A percentile compares a stretch with the other conserved stretches of the same genome.
These are phyloP conservation scores for Dioszegia hungarica DNA, from an alignment of 768 basidiomycete genomes.

Conservation along the genomic window DNA sequence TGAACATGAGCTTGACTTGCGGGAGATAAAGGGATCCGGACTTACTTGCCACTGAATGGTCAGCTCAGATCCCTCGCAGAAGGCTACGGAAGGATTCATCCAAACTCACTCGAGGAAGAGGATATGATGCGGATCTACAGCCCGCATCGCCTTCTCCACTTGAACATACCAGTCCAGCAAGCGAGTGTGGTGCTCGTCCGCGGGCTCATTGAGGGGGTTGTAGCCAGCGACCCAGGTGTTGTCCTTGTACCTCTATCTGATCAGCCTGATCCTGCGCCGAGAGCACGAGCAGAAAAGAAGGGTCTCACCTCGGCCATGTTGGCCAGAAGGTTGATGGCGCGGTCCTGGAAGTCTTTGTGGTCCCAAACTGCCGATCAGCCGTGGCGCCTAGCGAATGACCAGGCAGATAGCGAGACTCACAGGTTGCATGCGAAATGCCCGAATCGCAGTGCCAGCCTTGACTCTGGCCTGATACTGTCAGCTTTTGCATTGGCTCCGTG, in stretches of 20 bases:
- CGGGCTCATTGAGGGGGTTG: conserved; percentile 79
- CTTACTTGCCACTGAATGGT: conserved; percentile 47
- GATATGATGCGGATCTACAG: conserved; percentile 64
- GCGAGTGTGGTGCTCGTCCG: conserved; percentile 64
- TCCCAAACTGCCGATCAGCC: conserved; percentile 59
- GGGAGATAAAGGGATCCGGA: neutral
- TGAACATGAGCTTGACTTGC: conserved; percentile 38
- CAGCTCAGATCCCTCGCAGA: neutral
- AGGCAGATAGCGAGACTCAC: conserved; percentile 25
- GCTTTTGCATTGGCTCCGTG: neutral
- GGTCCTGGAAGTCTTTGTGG: conserved; percentile 80
- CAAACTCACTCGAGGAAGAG: conserved; percentile 68
- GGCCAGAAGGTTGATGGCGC: conserved; percentile 70
- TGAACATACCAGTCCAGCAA: conserved; percentile 66
- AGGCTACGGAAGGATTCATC: conserved; percentile 37
- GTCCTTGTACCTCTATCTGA: conserved; percentile 59
- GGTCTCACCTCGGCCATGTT: conserved; percentile 58
- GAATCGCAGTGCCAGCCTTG: conserved; percentile 71
- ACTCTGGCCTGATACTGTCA: conserved; percentile 35
- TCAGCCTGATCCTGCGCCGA: too few species aligned
- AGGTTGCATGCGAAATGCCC: conserved; percentile 33
- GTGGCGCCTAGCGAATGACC: neutral
- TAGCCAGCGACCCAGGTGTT: conserved; percentile 83
- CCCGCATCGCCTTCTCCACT: conserved; percentile 66
- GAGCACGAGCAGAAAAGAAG: too few species aligned